Evolutionary conservation across 345 rosid genomes (phyloP).

Genomic region (Fremontodendron californicum): DNA sequence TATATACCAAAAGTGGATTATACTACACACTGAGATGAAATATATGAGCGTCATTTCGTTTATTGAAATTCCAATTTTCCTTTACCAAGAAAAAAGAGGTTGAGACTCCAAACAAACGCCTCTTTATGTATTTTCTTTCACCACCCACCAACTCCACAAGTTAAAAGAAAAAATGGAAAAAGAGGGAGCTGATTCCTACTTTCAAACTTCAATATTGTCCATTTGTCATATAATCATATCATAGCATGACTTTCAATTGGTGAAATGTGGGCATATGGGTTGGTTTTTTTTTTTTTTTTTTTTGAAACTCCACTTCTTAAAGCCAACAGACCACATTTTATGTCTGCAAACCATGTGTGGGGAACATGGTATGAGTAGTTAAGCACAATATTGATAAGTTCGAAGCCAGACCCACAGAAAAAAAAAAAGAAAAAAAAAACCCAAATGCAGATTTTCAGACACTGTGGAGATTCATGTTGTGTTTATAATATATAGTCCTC

Average conservation of each 20-base stretch:
- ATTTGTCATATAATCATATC: not conserved
- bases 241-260: not conserved
- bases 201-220: not conserved
- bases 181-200: slow-evolving; percentile 4
- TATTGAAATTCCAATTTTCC: not conserved
- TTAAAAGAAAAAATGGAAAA: not conserved
- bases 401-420: not conserved
- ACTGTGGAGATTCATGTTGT: not conserved
- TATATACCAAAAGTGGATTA: too few species aligned
- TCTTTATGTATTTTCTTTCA: not conserved
- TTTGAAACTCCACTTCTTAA: not conserved
- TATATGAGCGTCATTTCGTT: too few species aligned
- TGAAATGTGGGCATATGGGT: not conserved
- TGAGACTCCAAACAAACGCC: not conserved
- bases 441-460: not conserved
- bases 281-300: not conserved
- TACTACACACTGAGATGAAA: too few species aligned
- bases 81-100: not conserved
- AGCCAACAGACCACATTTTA: not conserved
- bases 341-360: not conserved
- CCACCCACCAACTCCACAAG: not conserved
- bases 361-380: not conserved
- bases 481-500: not conserved
- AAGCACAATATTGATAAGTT: not conserved
- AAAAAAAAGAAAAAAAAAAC: not conserved